phyloP scores from a whole-genome alignment of 106 monocot genomes.

The Agapanthus africanus region DNA sequence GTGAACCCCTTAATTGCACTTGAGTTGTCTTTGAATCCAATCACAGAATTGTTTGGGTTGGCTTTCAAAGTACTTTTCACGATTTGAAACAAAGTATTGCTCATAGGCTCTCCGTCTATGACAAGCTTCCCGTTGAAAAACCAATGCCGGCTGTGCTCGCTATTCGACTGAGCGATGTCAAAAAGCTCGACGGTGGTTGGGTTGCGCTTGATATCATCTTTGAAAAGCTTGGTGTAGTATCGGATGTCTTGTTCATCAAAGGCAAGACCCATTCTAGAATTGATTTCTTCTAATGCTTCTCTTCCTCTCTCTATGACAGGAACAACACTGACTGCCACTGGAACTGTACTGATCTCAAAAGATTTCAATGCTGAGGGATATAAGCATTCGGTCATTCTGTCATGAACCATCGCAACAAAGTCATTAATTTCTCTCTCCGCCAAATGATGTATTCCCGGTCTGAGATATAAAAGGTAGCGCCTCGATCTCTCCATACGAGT shows the following conservation, averaged over 20 bases:
- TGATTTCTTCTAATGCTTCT: constrained; percentile 76
- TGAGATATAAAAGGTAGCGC: constrained; percentile 56
- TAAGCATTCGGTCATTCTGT: constrained; percentile 93
- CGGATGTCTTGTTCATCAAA: constrained; percentile 93
- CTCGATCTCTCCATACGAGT: constrained; percentile 81
- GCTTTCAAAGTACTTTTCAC: constrained; percentile 80
- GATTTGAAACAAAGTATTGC: constrained; percentile 55
- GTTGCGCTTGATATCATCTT: constrained; percentile 83
- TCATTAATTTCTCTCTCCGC: constrained; percentile 41
- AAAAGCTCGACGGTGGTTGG: constrained; percentile 94
- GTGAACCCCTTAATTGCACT: constrained; percentile 86
- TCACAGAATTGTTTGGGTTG: constrained; percentile 87
- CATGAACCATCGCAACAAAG: constrained; percentile 84
- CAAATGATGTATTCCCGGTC: constrained; percentile 33
- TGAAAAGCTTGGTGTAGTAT: constrained; percentile 78
- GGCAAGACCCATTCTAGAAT: constrained; percentile 85
- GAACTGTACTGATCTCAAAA: constrained; percentile 36
- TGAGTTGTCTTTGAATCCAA: constrained; percentile 97
- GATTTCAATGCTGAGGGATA: constrained; percentile 55
- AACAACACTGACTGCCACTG: constrained; percentile 57
- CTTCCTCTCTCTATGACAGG: constrained; percentile 76
- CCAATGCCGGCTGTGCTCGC: constrained; percentile 96
- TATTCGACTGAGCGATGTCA: constrained; percentile 95
- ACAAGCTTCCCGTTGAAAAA: constrained; percentile 86
- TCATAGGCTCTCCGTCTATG: constrained; percentile 64